Conservation (phyloP, 2,329 filamentous ascomycete species). For the Xylariaceae sp. region DNA sequence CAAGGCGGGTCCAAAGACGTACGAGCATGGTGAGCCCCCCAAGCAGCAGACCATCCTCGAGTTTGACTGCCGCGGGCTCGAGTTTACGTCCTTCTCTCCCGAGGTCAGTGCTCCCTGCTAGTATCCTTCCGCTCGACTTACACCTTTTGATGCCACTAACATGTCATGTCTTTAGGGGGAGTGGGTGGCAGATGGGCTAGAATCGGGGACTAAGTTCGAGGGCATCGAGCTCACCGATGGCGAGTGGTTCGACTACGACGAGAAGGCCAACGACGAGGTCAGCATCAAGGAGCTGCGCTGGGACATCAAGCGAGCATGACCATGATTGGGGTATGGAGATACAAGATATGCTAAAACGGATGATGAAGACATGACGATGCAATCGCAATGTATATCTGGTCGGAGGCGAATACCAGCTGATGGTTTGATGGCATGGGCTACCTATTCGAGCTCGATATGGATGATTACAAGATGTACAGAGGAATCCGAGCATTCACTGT, state of each 20-base stretch:
- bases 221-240: constrained; percentile 80
- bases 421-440: no score
- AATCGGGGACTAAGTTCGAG: constrained; percentile 78
- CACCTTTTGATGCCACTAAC: not conserved
- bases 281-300: constrained; percentile 87
- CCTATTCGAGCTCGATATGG: no score
- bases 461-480: no score
- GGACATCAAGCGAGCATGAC: constrained; percentile 73
- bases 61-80: constrained; percentile 90
- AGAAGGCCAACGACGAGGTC: constrained; percentile 88
- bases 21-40: constrained; percentile 68
- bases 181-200: constrained; percentile 79
- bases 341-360: not conserved
- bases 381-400: no score
- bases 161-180: constrained; percentile 61
- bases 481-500: no score
- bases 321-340: no score
- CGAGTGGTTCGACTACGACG: constrained; percentile 98
- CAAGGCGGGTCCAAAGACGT: constrained; percentile 68
- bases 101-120: constrained; percentile 57
- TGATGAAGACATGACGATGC: not conserved
- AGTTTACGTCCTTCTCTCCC: constrained; percentile 86
- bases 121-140: constrained; percentile 1
- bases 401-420: no score
- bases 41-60: constrained; percentile 79